Evolutionary conservation across 768 basidiomycete species (phyloP).

Genomic region (Podaxis sp.): DNA sequence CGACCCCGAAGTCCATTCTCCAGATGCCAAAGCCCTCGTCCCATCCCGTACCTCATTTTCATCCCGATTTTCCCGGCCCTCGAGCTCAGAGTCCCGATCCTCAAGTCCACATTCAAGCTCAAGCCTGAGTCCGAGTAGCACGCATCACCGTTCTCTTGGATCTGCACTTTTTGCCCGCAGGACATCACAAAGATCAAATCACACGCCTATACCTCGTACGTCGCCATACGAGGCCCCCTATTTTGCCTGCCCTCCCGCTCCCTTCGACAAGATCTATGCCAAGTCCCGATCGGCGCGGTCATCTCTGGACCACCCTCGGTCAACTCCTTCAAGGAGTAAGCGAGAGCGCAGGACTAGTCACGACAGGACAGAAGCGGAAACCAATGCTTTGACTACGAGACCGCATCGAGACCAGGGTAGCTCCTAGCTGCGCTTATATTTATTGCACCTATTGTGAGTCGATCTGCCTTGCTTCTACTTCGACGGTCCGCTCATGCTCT

Average conservation of each 20-base stretch:
- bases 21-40: slow-evolving; percentile 9
- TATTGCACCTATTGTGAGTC: neutral
- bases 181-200: slow-evolving; percentile 26
- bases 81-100: slow-evolving; percentile 12
- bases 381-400: neutral
- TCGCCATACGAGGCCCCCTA: slow-evolving; percentile 45
- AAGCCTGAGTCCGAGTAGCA: neutral
- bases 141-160: slow-evolving; percentile 20
- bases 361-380: neutral
- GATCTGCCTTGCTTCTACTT: neutral
- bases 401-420: neutral
- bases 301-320: neutral
- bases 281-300: neutral
- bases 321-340: neutral
- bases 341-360: neutral
- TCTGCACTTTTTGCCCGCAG: slow-evolving; percentile 29
- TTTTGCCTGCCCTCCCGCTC: slow-evolving; percentile 40
- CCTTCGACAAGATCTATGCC: slow-evolving; percentile 18
- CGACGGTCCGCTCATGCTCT: neutral
- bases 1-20: slow-evolving; percentile 16
- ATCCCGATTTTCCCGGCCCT: slow-evolving; percentile 21
- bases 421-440: neutral
- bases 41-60: slow-evolving; percentile 24
- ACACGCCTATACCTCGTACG: slow-evolving; percentile 37
- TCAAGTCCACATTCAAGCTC: neutral